These are phyloP conservation scores for Lenzites betulinus DNA, from an alignment of 768 basidiomycete species.

Conservation along the genomic window DNA sequence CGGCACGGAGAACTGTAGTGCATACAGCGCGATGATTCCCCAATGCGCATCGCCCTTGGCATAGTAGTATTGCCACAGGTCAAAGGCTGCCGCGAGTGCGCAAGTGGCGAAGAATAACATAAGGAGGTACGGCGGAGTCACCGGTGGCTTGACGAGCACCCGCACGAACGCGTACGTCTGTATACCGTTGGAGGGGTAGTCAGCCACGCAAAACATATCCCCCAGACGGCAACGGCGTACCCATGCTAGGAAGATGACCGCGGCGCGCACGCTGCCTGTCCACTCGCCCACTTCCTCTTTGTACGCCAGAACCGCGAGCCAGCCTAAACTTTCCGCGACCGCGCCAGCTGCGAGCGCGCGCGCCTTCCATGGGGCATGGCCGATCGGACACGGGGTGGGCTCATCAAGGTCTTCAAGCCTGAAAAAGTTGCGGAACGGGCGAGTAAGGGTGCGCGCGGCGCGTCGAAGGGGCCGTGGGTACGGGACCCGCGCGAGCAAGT, in stretches of 20 bases:
- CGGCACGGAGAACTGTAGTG: constrained; percentile 39
- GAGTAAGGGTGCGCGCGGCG: constrained; percentile 9
- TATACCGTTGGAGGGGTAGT: neutral
- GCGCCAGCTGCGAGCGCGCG: constrained; percentile 41
- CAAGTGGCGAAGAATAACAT: constrained; percentile 45
- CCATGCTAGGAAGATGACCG: constrained; percentile 48
- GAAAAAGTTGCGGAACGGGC: constrained; percentile 56
- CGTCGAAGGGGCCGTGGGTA: constrained; percentile 14
- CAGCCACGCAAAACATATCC: neutral
- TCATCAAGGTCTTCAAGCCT: constrained; percentile 52
- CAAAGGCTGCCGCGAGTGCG: constrained; percentile 38
- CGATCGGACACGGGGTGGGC: constrained; percentile 28
- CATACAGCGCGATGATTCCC: constrained; percentile 27
- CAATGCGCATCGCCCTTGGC: constrained; percentile 6
- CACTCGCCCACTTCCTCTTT: constrained; percentile 32
- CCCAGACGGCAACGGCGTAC: constrained; percentile 37
- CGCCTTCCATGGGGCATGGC: constrained; percentile 33
- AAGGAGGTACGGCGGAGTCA: constrained; percentile 56
- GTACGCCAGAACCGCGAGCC: constrained; percentile 46
- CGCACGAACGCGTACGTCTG: constrained; percentile 49
- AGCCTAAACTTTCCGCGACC: constrained; percentile 41
- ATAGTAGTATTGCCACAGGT: constrained; percentile 36
- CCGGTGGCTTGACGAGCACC: constrained; percentile 42
- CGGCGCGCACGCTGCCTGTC: constrained; percentile 24
- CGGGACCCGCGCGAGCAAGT: constrained; percentile 17